phyloP scores from a whole-genome alignment of 2,329 filamentous ascomycete genomes.

The Colletotrichum aenigma region DNA sequence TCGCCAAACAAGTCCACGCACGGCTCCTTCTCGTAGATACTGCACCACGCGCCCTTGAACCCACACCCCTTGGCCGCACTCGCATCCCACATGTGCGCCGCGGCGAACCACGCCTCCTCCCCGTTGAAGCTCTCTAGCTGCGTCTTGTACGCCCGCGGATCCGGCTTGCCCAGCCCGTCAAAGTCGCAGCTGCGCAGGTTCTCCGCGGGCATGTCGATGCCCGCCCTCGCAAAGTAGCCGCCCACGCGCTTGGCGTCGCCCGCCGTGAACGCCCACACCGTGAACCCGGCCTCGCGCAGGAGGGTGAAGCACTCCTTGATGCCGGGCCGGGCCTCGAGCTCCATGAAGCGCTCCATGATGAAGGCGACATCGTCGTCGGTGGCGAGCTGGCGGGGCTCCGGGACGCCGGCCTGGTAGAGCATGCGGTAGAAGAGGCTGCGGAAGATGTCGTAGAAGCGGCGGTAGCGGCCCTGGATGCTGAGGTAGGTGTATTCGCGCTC shows the following conservation, averaged over 20 bases:
- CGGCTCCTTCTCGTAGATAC: conserved; percentile 55
- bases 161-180: conserved; percentile 53
- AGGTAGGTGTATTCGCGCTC: conserved; percentile 57
- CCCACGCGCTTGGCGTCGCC: conserved; percentile 53
- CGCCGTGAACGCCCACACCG: conserved; percentile 58
- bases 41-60: conserved; percentile 58
- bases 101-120: conserved; percentile 58
- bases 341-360: conserved; percentile 41
- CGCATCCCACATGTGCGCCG: conserved; percentile 66
- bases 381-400: conserved; percentile 43
- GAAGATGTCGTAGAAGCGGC: conserved; percentile 46
- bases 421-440: conserved; percentile 52
- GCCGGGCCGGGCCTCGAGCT: conserved; percentile 40
- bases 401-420: conserved; percentile 46
- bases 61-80: conserved; percentile 54
- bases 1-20: conserved; percentile 53
- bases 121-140: conserved; percentile 44
- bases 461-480: conserved; percentile 46
- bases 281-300: conserved; percentile 50
- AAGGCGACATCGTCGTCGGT: conserved; percentile 44
- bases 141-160: conserved; percentile 47
- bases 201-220: conserved; percentile 52
- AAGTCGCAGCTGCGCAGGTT: conserved; percentile 57
- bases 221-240: conserved; percentile 55
- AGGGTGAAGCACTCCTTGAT: conserved; percentile 43